Base-by-base conservation (phyloP, 805 yeast species). In the Peterozyma xylosa region DNA sequence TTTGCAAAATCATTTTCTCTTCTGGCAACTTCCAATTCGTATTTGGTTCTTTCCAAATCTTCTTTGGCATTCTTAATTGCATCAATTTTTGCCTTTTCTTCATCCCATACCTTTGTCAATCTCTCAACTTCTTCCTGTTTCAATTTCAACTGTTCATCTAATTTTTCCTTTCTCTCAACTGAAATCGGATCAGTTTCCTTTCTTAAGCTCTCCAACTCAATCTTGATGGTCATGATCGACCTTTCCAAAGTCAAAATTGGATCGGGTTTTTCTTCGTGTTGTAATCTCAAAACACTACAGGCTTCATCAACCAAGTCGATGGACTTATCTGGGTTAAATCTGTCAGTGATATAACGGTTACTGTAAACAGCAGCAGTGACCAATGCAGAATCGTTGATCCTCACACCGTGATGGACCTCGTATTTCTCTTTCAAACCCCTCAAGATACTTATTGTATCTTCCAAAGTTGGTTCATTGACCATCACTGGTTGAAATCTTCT, bases 371-470 rank as follows among this genome's bases (percentile, higher is more conserved):
- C 96, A 11, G 98, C 96, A 0, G 96, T 85, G 2, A 91, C 97
- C 45, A 91, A 70, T 0, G 99, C 96, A 40, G 89, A 76, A 58
- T 91, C 99, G 3, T 91, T 76, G 47, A 91, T 87, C 50, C 96
- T 77, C 7, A 91, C 99, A 66, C 99, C 99, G 57, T 91, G 99
- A 56, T 91, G 99, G 2, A 91, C 96, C 58, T 91, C 99, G 60
- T 91, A 91, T 49, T 85, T 76, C 57, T 91, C 98, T 60, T 91
- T 90, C 55, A 91, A 72, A 3, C 99, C 99, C 57, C 99, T 78
- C 47, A 93, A 68, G 48, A 91, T 91, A 27, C 95, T 83, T 43
- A 91, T 88, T 0, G 97, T 83, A 60, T 91, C 97, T 48, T 84
- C 81, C 2, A 90, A 96, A 3, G 84, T 70, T 14, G 99, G 99